Percentiles rank a stretch among this genome's conserved stretches.
Evolutionary conservation across 768 basidiomycete genomes (phyloP).

Genomic region (Mycena haematopus): DNA sequence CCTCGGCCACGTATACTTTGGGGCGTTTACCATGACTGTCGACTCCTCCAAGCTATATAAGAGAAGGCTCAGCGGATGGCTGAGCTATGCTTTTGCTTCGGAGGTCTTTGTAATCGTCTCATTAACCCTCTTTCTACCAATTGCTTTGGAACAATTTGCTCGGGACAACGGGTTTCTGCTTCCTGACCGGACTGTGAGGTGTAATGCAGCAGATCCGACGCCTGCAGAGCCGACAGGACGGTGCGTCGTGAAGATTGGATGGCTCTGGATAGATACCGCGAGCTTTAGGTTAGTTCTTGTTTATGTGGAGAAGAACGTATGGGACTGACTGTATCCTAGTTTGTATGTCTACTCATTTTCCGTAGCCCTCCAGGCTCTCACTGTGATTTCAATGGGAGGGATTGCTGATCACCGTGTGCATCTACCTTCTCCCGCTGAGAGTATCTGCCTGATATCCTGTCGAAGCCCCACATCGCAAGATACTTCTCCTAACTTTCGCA

Average conservation of each 20-base stretch:
- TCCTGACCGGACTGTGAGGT: slow-evolving; percentile 71
- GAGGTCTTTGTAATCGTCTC: slow-evolving; percentile 86
- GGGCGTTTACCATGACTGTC: too few species aligned
- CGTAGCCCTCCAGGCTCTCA: slow-evolving; percentile 90
- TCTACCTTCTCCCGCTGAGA: not conserved
- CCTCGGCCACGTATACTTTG: too few species aligned
- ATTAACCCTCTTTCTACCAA: slow-evolving; percentile 81
- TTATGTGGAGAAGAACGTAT: not conserved
- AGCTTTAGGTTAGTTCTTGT: slow-evolving; percentile 76
- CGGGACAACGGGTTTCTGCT: slow-evolving; percentile 84
- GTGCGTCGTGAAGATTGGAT: slow-evolving; percentile 84
- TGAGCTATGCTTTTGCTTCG: slow-evolving; percentile 89
- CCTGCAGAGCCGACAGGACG: slow-evolving; percentile 45
- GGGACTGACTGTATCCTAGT: slow-evolving; percentile 45
- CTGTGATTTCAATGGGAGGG: slow-evolving; percentile 92
- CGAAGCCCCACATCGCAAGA: slow-evolving; percentile 72
- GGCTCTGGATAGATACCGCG: slow-evolving; percentile 89
- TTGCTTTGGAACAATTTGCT: slow-evolving; percentile 88
- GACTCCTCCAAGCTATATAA: too few species aligned
- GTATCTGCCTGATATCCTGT: slow-evolving; percentile 14
- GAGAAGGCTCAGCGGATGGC: slow-evolving; percentile 42
- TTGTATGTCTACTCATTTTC: slow-evolving; percentile 89
- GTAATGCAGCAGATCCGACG: slow-evolving; percentile 38
- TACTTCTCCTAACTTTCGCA: slow-evolving; percentile 78
- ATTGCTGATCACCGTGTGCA: slow-evolving; percentile 88